phyloP scores from a whole-genome alignment of 2,329 filamentous ascomycete genomes.

The Botryotinia calthae region DNA sequence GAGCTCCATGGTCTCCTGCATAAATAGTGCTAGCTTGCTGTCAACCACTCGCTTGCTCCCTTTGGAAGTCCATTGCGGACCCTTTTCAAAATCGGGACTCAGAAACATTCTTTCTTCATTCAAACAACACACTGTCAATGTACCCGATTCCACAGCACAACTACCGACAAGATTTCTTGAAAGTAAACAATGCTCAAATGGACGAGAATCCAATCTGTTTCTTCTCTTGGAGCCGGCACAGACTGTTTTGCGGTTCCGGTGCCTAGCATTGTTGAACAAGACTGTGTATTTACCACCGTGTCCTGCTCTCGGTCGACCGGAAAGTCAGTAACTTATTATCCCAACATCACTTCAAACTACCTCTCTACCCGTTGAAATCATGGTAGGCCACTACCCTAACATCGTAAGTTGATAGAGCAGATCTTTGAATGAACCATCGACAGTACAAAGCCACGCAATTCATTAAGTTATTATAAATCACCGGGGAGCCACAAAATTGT shows the following conservation, averaged over 20 bases:
- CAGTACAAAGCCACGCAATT: not conserved
- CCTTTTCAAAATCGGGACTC: slow-evolving; percentile 11
- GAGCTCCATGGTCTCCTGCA: not conserved
- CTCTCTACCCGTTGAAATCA: not conserved
- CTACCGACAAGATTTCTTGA: slow-evolving; percentile 21
- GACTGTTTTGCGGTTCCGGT: too few species aligned
- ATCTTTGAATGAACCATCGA: slow-evolving; percentile 20
- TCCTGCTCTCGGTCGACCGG: not conserved
- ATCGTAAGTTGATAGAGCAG: slow-evolving; percentile 14
- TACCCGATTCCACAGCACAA: slow-evolving; percentile 10
- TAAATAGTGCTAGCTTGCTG: not conserved
- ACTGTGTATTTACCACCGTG: not conserved
- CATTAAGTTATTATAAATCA: not conserved
- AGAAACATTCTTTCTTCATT: slow-evolving; percentile 30
- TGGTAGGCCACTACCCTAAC: not conserved
- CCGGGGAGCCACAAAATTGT: not conserved
- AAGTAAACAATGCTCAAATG: not conserved
- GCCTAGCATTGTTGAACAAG: not conserved
- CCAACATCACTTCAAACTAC: too few species aligned
- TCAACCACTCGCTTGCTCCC: not conserved
- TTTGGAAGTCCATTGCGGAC: not conserved
- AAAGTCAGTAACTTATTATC: not conserved
- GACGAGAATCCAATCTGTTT: slow-evolving; percentile 7
- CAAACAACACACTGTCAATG: slow-evolving; percentile 20
- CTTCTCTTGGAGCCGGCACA: not conserved